These are phyloP conservation scores for Didymella arachidicola DNA, from an alignment of 2,329 filamentous ascomycete genomes.

Conservation along the genomic window DNA sequence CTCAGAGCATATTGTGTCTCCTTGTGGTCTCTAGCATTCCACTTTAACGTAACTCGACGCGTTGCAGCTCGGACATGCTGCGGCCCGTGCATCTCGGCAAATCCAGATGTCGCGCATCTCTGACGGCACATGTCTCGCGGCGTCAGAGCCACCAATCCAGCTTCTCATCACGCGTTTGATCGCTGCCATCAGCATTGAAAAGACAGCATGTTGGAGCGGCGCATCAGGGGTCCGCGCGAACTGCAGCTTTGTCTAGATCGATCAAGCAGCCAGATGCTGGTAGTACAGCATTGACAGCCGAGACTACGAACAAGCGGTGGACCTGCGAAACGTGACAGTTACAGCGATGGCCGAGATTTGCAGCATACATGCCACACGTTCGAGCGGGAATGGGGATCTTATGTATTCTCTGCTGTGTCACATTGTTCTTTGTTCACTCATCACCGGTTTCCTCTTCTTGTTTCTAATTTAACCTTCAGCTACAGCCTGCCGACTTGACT, in stretches of 20 bases:
- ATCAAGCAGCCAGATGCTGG: constrained; percentile 34
- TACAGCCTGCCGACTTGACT: constrained; percentile 20
- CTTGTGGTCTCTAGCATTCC: constrained; percentile 23
- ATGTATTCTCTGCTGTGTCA: constrained; percentile 31
- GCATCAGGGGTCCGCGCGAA: constrained; percentile 31
- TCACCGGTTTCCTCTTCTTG: constrained; percentile 15
- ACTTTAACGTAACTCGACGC: constrained; percentile 29
- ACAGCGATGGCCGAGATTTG: constrained; percentile 31
- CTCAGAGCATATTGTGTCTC: constrained; percentile 3
- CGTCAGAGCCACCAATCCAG: constrained; percentile 32
- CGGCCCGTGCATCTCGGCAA: constrained; percentile 33
- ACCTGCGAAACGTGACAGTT: constrained; percentile 36
- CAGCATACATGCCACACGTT: constrained; percentile 27
- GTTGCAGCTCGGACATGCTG: constrained; percentile 15
- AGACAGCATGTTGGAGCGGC: constrained; percentile 25
- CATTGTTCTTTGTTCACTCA: constrained; percentile 17
- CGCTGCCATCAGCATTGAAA: constrained; percentile 32
- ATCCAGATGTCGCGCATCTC: constrained; percentile 40
- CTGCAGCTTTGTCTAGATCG: constrained; percentile 25
- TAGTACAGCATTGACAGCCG: constrained; percentile 42
- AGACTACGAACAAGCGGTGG: constrained; percentile 25
- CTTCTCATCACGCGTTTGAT: constrained; percentile 22
- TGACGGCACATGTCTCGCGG: constrained; percentile 40
- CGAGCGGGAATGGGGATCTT: constrained; percentile 17
- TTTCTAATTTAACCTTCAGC: constrained; percentile 19